phyloP scores from a whole-genome alignment of 148 eudicot species.

The Simmondsia chinensis region DNA sequence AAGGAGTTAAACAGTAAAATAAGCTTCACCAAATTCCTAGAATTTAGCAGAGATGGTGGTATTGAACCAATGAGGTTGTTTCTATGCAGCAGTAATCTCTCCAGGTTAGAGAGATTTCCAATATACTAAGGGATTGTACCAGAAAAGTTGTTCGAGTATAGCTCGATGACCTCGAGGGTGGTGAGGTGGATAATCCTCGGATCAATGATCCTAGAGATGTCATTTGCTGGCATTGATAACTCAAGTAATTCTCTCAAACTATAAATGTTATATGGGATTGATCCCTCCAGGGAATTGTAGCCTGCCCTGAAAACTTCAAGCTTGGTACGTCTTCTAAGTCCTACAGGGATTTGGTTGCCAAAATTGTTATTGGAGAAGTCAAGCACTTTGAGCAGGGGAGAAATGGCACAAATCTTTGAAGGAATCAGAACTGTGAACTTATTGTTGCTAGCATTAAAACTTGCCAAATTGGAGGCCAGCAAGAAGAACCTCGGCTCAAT shows the following conservation, averaged over 20 bases:
- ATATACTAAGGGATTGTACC: conserved; percentile 51
- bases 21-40: conserved; percentile 43
- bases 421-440: conserved; percentile 47
- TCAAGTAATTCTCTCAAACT: conserved; percentile 26
- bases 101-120: conserved; percentile 49
- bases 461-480: conserved; percentile 31
- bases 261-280: conserved; percentile 42
- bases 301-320: conserved; percentile 50
- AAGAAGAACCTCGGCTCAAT: conserved; percentile 31
- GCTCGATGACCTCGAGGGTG: conserved; percentile 35
- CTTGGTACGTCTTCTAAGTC: conserved; percentile 36
- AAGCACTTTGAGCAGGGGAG: conserved; percentile 31
- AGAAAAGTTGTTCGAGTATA: conserved; percentile 40
- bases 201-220: conserved; percentile 33
- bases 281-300: conserved; percentile 44
- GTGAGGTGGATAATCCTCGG: conserved; percentile 35
- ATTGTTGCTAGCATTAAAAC: conserved; percentile 54
- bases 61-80: conserved; percentile 53
- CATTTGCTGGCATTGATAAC: conserved; percentile 56
- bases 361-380: conserved; percentile 60
- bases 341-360: conserved; percentile 33
- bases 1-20: conserved; percentile 59
- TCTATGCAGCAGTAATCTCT: conserved; percentile 53
- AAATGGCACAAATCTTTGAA: conserved; percentile 31
- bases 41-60: conserved; percentile 60